A percentile compares a stretch with the other conserved stretches of the same genome.
These are phyloP conservation scores for Amanita molliuscula DNA, from an alignment of 768 basidiomycete genomes.

Conservation along the genomic window DNA sequence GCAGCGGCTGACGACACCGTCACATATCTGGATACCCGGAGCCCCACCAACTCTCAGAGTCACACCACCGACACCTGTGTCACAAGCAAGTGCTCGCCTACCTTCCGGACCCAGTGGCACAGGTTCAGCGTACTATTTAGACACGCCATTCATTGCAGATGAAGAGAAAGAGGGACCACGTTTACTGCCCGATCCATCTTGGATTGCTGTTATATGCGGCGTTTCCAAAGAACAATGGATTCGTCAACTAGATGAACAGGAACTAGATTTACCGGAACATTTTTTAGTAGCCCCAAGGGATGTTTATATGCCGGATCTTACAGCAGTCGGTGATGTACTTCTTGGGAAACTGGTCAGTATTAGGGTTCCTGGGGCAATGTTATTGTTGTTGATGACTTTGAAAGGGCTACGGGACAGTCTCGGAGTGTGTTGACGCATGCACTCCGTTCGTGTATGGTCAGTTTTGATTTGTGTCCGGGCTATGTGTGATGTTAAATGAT, in stretches of 20 bases:
- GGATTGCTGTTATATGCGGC: conserved; percentile 78
- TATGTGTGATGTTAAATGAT: conserved; percentile 1
- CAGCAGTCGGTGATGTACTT: conserved; percentile 61
- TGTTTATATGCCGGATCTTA: conserved; percentile 79
- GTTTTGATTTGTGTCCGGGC: conserved; percentile 10
- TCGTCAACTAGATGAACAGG: conserved; percentile 18
- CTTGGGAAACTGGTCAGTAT: conserved; percentile 63
- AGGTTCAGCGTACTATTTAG: conserved; percentile 4
- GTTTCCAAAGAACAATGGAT: conserved; percentile 50
- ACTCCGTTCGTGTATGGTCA: conserved; percentile 73
- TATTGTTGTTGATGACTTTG: neutral
- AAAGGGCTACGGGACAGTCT: conserved; percentile 74
- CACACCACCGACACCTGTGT: conserved; percentile 7
- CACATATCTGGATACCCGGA: conserved; percentile 49
- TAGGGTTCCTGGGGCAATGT: neutral
- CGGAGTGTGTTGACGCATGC: conserved; percentile 66
- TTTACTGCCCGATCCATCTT: conserved; percentile 55
- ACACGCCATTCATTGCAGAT: neutral
- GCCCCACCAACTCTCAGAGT: conserved; percentile 41
- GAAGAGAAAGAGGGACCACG: conserved; percentile 20
- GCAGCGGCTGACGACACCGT: conserved; percentile 36
- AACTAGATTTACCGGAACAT: conserved; percentile 42
- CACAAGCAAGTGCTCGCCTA: neutral
- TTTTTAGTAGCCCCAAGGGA: conserved; percentile 72
- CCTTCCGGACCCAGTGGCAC: conserved; percentile 6